Base-by-base conservation (phyloP, 768 basidiomycete genomes). In the Neoboletus magnificus region DNA sequence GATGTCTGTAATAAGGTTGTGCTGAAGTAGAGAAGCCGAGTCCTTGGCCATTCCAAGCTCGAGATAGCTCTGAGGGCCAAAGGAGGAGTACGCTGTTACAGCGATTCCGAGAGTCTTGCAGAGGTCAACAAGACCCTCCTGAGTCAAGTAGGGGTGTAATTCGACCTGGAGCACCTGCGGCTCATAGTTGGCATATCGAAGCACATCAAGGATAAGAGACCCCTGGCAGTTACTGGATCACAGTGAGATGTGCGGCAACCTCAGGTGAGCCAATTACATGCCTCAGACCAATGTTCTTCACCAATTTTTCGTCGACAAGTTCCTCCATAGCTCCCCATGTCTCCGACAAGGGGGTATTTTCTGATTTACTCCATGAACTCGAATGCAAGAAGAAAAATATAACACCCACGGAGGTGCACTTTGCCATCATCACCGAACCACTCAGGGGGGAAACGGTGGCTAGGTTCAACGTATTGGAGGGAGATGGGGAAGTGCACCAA, bases 401-500 rank as follows among this genome's bases (percentile, higher is more conserved):
- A 35, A 30, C 20, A 70, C 77, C 70, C 71, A 85, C 85, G 79
- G 37, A 85, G 78, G 61, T 83, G 73, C 32, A 91, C 83, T 63
- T 82, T 84, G 56, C 81, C 81, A 65, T 91, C 84, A 50, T 89
- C 85, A 32, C 81, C 86, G 49, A 71, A 82, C 93, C 93, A 94
- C 66, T 86, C 90, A 10, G 91, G 85, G 41, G 93, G 91, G 71
- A 90, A 93, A 58, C 83, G 81, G 64, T 84, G 82, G 22, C 68
- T 66, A 42, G 88, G 87, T 66, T 91, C 87, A 49, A 94, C 88
- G 63, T 93, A 92, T 70, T 84, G 67, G 60, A 96, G 77, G 29
- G 92, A 74, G 60, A 94, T 77, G 22, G 93, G 93, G 80, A 94
- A 94, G 71, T 95, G 93, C 48, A 94, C 76, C 40, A 89, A 74